Evolutionary conservation across 2,329 filamentous ascomycete species (phyloP), one percentile per base, ranked within the genome.

Genomic region (Myriangium duriaei): DNA sequence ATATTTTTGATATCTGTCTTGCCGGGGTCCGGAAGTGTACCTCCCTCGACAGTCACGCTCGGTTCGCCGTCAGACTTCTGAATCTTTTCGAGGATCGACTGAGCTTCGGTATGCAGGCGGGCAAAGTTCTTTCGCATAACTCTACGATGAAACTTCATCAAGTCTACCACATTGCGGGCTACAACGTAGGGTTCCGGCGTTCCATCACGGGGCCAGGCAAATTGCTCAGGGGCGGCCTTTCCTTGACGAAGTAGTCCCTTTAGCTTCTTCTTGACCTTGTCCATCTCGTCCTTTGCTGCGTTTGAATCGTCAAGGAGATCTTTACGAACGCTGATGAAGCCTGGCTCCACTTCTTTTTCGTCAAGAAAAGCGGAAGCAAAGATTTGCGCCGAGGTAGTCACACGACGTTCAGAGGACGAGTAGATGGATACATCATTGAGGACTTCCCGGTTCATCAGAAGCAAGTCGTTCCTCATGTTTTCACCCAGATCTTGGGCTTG

Each of bases 251-350:
- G 62, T 13, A 98, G 69, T 1, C 84, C 79, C 64, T 98, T 98
- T 17, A 98, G 72, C 74, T 93, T 95, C 73, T 98, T 98, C 71
- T 98, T 98, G 40, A 98, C 91, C 61, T 94, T 95, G 62, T 98
- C 92, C 82, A 95, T 98, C 53, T 94, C 86, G 56, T 98, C 91
- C 58, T 98, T 98, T 41, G 91, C 91, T 3, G 91, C 91, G 58
- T 98, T 98, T 0, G 87, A 96, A 56, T 98, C 91, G 56, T 98
- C 91, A 3, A 98, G 66, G 5, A 98, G 71, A 59, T 96, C 87
- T 56, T 98, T 98, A 37, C 91, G 79, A 40, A 96, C 79, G 21
- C 77, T 81, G 45, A 98, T 93, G 47, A 84, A 85, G 50, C 93
- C 83, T 15, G 84, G 75, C 0, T 81, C 75, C 11, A 95, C 68